These are phyloP conservation scores for Schwanniomyces sp. DNA, from an alignment of 805 yeast genomes.

Conservation along the genomic window DNA sequence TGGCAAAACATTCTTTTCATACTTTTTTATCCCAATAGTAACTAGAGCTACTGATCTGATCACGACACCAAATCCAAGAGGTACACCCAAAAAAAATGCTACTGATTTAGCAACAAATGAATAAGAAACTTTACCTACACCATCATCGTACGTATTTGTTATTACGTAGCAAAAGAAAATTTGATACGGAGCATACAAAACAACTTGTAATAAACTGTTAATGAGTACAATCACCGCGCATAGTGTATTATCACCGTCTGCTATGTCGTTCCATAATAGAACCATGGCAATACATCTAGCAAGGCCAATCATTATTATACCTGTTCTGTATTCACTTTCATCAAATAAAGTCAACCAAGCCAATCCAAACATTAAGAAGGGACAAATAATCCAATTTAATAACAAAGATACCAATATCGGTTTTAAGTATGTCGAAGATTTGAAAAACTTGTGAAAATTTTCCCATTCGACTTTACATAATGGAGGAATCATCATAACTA, in stretches of 20 bases:
- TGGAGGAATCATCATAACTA: conserved; percentile 60
- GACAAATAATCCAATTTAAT: conserved; percentile 58
- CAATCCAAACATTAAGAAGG: conserved; percentile 56
- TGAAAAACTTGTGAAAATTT: conserved; percentile 19
- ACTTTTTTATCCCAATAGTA: conserved; percentile 38
- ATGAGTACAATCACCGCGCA: conserved; percentile 55
- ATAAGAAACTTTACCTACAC: conserved; percentile 24
- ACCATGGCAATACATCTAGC: conserved; percentile 68
- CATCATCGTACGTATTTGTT: conserved; percentile 24
- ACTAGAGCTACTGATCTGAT: too few species aligned
- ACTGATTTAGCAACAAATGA: conserved; percentile 48
- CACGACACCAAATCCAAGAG: conserved; percentile 50
- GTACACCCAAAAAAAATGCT: conserved; percentile 54
- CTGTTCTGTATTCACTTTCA: conserved; percentile 47
- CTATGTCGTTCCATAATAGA: conserved; percentile 55
- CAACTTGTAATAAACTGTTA: conserved; percentile 51
- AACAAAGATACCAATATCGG: conserved; percentile 40
- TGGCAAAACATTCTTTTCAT: too few species aligned
- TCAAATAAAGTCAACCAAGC: conserved; percentile 54
- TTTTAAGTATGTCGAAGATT: conserved; percentile 14
- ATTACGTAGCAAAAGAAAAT: conserved; percentile 48
- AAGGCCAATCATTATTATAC: conserved; percentile 58
- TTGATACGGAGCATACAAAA: conserved; percentile 53
- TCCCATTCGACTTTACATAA: conserved; percentile 57
- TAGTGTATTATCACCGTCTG: conserved; percentile 49